A percentile compares a stretch with the other conserved stretches of the same genome.
Evolutionary conservation across 2,329 filamentous ascomycete species (phyloP).

Genomic region (Sphaerulina populicola): DNA sequence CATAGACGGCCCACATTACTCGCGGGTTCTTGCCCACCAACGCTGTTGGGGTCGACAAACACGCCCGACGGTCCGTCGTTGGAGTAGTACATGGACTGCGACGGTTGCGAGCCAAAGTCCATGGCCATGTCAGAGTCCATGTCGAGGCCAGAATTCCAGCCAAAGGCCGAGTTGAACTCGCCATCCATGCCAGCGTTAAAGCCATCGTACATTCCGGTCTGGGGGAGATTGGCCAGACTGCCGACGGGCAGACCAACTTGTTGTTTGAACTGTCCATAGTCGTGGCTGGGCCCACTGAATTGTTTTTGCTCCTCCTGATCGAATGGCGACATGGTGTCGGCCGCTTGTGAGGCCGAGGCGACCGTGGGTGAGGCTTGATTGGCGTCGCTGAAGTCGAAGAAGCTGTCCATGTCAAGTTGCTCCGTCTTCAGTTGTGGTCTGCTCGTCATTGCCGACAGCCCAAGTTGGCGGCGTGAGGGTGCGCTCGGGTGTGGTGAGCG

Average conservation of each 20-base stretch:
- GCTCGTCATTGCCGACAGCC: slow-evolving; percentile 19
- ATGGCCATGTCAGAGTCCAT: slow-evolving; percentile 58
- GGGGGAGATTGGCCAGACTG: slow-evolving; percentile 68
- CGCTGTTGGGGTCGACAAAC: slow-evolving; percentile 65
- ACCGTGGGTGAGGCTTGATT: slow-evolving; percentile 23
- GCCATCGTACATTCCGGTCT: slow-evolving; percentile 47
- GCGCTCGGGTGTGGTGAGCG: background rate
- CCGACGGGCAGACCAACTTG: slow-evolving; percentile 87
- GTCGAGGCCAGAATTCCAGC: slow-evolving; percentile 46
- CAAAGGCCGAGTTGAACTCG: slow-evolving; percentile 49
- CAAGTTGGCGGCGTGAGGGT: background rate
- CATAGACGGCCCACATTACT: slow-evolving; percentile 62
- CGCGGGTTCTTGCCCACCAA: slow-evolving; percentile 52
- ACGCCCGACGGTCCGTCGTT: slow-evolving; percentile 38
- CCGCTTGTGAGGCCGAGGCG: slow-evolving; percentile 23
- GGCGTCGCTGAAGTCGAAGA: slow-evolving; percentile 34
- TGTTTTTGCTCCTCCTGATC: slow-evolving; percentile 34
- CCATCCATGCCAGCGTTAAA: slow-evolving; percentile 57
- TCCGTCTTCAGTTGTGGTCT: slow-evolving; percentile 31
- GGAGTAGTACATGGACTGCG: slow-evolving; percentile 56
- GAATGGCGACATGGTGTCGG: slow-evolving; percentile 28
- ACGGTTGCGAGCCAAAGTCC: slow-evolving; percentile 44
- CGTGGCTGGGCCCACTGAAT: slow-evolving; percentile 63
- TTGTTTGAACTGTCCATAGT: slow-evolving; percentile 91
- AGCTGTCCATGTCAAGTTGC: slow-evolving; percentile 34